Base-by-base conservation (phyloP, 345 rosid genomes). In the Leavenworthia alabamica region DNA sequence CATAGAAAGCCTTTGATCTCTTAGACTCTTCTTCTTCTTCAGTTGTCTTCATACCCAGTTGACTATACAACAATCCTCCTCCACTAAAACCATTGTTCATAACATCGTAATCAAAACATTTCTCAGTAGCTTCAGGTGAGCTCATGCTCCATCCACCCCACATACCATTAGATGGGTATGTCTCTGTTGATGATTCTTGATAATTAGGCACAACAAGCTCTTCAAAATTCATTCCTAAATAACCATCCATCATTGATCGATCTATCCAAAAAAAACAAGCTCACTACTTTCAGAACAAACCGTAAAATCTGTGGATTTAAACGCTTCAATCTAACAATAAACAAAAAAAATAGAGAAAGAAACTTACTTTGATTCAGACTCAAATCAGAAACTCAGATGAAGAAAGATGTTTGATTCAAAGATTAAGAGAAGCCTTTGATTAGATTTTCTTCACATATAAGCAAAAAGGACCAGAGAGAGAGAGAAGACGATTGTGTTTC, bases 91-190 rank as follows among this genome's bases (percentile, higher is more conserved):
- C 56, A 42, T 64, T 43, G 56, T 68, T 60, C 16, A 42, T 51
- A 44, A 40, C 24, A 43, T 60, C 48, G 46, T 72, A 72, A 58
- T 51, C 43, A 20, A 72, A 72, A 20, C 75, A 58, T 42, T 51
- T 64, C 37, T 64, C 71, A 8, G 66, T n/a, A 50, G 66, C 56
- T 71, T 71, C 66, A 56, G 61, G 28, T 6, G 71, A 32, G 35
- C 54, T 72, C 71, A 72, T 64, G 43, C 6, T 43, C 75, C 75
- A 72, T 16, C 75, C 66, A 58, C 66, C 55, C 75, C 75, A 72
- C 61, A 72, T 64, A 64, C 36, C 71, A 42, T 11, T 33, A 49
- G 75, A 49, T 50, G 54, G 54, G 60, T 63, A 71, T 24, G 75
- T 64, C 52, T 41, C 75, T 8, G 75, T 58, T 33, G 75, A 64